These are phyloP conservation scores for Plasmodium vinckei DNA, from an alignment of 169 alveolate genomes.

Conservation along the genomic window DNA sequence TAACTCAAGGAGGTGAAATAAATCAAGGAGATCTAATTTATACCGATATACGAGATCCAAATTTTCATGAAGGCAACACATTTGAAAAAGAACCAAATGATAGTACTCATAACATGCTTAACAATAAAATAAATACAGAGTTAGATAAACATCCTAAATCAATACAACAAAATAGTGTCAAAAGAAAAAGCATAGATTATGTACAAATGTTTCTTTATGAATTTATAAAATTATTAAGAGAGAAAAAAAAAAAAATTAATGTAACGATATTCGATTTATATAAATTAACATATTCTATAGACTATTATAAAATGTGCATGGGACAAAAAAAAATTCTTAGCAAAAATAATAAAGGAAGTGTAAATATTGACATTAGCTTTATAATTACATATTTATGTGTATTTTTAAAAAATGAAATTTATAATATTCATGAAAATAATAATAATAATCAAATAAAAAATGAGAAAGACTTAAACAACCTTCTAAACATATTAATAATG, in stretches of 20 bases:
- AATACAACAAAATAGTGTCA: background rate
- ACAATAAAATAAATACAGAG: background rate
- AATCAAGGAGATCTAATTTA: conserved; percentile 1
- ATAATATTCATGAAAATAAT: conserved; percentile 12
- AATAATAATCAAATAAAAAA: conserved; percentile 15
- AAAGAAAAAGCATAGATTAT: conserved; percentile 17
- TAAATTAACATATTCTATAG: conserved; percentile 48
- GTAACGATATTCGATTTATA: conserved; percentile 24
- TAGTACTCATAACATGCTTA: background rate
- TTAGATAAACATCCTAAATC: background rate
- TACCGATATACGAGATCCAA: background rate
- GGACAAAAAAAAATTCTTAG: background rate
- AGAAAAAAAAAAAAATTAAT: background rate
- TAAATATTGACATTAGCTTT: background rate
- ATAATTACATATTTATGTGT: conserved; percentile 32
- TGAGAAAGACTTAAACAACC: conserved; percentile 12
- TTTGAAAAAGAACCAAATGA: background rate
- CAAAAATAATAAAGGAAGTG: too few relatives aligned
- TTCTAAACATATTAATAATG: conserved; percentile 19
- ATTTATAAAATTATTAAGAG: conserved; percentile 1
- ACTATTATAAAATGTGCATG: conserved; percentile 18
- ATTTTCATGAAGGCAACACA: background rate
- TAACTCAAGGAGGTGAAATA: background rate
- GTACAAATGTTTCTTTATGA: conserved; percentile 25
- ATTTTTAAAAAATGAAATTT: conserved; percentile 63